Evolutionary conservation across 164 flowering plant species (phyloP).

Genomic region (Sextonia rubra): DNA sequence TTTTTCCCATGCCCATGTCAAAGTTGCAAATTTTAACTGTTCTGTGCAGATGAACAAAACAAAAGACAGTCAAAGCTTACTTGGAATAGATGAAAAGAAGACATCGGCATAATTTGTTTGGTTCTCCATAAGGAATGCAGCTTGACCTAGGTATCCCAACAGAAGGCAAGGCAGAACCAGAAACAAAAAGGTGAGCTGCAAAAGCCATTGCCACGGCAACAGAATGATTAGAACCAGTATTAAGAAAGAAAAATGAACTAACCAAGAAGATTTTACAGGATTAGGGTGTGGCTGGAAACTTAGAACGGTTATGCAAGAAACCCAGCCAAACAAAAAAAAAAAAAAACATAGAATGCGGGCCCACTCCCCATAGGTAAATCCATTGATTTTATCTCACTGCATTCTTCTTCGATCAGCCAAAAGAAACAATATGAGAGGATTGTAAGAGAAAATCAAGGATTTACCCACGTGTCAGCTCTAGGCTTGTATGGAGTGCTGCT

Average conservation of each 20-base stretch:
- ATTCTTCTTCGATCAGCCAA: not conserved
- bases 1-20: too few relatives aligned
- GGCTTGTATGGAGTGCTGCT: not conserved
- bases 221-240: not conserved
- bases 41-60: not conserved
- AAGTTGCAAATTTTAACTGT: too few relatives aligned
- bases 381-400: not conserved
- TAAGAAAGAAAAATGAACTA: not conserved
- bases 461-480: not conserved
- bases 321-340: too few relatives aligned
- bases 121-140: slow-evolving; percentile 89
- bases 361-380: not conserved
- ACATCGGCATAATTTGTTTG: slow-evolving; percentile 42
- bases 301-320: too few relatives aligned
- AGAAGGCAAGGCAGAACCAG: slow-evolving; percentile 94
- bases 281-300: not conserved
- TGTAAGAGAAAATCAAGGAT: not conserved
- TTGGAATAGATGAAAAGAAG: slow-evolving; percentile 81
- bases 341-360: not conserved
- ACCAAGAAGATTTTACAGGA: not conserved
- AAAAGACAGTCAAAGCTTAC: slow-evolving; percentile 35
- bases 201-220: slow-evolving; percentile 8
- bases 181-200: slow-evolving; percentile 89
- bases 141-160: slow-evolving; percentile 97
- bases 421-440: not conserved